phyloP scores from a whole-genome alignment of 2,329 filamentous ascomycete species.

The Xylariaceae sp. region DNA sequence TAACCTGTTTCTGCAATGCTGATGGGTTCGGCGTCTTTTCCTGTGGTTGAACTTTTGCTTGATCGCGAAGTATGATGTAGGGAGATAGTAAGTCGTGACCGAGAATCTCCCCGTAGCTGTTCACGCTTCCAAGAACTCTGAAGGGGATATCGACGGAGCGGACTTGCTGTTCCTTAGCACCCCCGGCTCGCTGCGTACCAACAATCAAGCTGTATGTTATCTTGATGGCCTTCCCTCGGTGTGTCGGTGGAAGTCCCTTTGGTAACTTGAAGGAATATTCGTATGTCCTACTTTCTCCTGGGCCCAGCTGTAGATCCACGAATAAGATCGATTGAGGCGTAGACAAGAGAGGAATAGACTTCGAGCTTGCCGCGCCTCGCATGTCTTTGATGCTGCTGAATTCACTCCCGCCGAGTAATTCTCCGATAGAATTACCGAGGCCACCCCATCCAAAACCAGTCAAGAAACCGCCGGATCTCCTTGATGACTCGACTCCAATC shows the following conservation, averaged over 20 bases:
- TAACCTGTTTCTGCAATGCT: conserved; percentile 26
- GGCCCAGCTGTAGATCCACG: conserved; percentile 80
- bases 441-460: conserved; percentile 82
- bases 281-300: conserved; percentile 83
- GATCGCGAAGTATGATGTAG: conserved; percentile 81
- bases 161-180: conserved; percentile 72
- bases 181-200: conserved; percentile 81
- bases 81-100: conserved; percentile 93
- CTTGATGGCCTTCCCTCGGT: conserved; percentile 90
- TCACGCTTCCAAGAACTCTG: conserved; percentile 87
- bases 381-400: conserved; percentile 94
- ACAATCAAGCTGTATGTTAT: conserved; percentile 87
- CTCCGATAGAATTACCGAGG: conserved; percentile 81
- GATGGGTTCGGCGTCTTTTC: conserved; percentile 32
- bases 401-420: conserved; percentile 78
- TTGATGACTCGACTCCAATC: conserved; percentile 68
- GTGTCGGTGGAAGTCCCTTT: conserved; percentile 81
- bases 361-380: conserved; percentile 79
- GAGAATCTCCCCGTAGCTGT: conserved; percentile 78
- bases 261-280: conserved; percentile 84
- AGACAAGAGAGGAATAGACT: conserved; percentile 83
- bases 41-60: conserved; percentile 60
- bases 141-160: conserved; percentile 91
- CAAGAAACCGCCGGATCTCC: conserved; percentile 73
- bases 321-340: conserved; percentile 95